Conservation (phyloP, 805 yeast genomes). For the Suhomyces pyralidae region DNA sequence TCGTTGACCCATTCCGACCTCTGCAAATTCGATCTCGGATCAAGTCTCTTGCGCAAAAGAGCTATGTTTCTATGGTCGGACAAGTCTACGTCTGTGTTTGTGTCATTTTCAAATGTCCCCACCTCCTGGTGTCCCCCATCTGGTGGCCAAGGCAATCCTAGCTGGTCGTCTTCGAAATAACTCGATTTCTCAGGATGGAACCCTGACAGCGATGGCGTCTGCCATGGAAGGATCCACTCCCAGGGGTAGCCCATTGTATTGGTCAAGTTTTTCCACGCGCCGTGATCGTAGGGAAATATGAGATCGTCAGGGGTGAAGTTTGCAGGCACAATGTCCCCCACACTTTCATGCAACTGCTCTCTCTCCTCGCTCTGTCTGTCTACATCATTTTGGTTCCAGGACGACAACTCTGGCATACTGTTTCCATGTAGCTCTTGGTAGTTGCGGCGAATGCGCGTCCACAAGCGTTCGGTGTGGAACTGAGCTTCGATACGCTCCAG, state of each 20-base stretch:
- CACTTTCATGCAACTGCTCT: not conserved
- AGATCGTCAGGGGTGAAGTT: constrained; percentile 58
- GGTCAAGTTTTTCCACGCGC: constrained; percentile 51
- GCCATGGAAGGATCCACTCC: constrained; percentile 73
- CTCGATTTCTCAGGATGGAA: constrained; percentile 51
- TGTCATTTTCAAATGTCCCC: constrained; percentile 9
- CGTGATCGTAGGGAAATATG: constrained; percentile 82
- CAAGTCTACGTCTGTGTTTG: constrained; percentile 7
- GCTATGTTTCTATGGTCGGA: constrained; percentile 12
- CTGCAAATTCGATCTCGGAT: constrained; percentile 33
- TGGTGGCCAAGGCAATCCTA: constrained; percentile 89
- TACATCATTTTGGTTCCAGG: constrained; percentile 39
- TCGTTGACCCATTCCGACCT: constrained; percentile 66
- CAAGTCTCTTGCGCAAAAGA: constrained; percentile 31
- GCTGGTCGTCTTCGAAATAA: constrained; percentile 50
- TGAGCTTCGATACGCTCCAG: constrained; percentile 73
- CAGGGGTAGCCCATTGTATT: constrained; percentile 60
- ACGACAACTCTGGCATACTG: constrained; percentile 42
- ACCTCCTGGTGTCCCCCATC: constrained; percentile 60
- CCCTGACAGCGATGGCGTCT: constrained; percentile 57
- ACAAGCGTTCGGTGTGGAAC: constrained; percentile 53
- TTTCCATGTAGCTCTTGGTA: constrained; percentile 39
- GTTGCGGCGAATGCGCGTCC: constrained; percentile 46
- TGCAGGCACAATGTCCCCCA: constrained; percentile 23
- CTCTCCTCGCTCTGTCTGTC: constrained; percentile 13